Evolutionary conservation across 1,139 yeast species (phyloP).

Genomic region (Sugiyamaella neomexicana): DNA sequence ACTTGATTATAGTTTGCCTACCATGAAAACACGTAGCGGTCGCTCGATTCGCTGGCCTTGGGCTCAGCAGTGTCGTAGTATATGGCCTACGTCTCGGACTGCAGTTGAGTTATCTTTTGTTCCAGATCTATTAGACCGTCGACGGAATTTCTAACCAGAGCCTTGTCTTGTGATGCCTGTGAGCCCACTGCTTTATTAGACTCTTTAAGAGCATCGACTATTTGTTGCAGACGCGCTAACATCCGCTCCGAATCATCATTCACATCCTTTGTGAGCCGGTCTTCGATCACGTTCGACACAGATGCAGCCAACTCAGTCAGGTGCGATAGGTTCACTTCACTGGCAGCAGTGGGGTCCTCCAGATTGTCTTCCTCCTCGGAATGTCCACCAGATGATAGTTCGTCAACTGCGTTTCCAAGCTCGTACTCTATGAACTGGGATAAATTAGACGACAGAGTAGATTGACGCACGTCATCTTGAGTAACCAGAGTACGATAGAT

Average conservation of each 20-base stretch:
- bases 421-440: slow-evolving; percentile 1
- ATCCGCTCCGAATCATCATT: background rate
- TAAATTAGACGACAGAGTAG: background rate
- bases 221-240: slow-evolving; percentile 5
- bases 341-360: slow-evolving; percentile 9
- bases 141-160: background rate
- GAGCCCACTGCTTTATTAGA: background rate
- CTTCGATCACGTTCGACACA: slow-evolving; percentile 15
- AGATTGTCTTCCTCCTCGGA: background rate
- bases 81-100: background rate
- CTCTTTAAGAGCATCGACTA: slow-evolving; percentile 5
- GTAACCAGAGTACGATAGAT: slow-evolving; percentile 5
- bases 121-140: background rate
- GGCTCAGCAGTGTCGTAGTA: no score
- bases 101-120: background rate
- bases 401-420: background rate
- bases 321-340: slow-evolving; percentile 5
- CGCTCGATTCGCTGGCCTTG: no score
- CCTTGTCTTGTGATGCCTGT: slow-evolving; percentile 1
- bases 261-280: background rate
- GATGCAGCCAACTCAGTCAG: slow-evolving; percentile 5
- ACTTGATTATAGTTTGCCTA: no score
- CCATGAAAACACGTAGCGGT: no score
- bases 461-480: slow-evolving; percentile 9
- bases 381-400: background rate